These are phyloP conservation scores for Monoraphidium neglectum DNA, from an alignment of 139 green algal species.

Conservation along the genomic window DNA sequence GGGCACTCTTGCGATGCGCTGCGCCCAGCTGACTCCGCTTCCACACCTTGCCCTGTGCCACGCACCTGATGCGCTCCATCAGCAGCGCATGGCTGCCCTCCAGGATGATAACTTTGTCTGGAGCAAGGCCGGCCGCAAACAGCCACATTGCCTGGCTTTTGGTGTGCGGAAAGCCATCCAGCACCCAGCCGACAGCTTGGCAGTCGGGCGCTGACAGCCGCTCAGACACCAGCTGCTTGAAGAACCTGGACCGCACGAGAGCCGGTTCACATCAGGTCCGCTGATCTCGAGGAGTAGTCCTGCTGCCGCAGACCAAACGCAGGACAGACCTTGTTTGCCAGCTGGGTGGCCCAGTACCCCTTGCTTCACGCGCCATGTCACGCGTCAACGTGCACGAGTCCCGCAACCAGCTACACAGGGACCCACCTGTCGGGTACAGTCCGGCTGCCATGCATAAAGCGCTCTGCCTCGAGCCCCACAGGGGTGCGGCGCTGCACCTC, in stretches of 20 bases:
- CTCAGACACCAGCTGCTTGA: constrained; percentile 36
- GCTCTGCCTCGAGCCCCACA: constrained; percentile 65
- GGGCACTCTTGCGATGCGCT: too few relatives aligned
- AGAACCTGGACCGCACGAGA: constrained; percentile 34
- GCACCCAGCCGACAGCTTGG: constrained; percentile 59
- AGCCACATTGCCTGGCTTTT: constrained; percentile 33
- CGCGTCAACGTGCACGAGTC: too few relatives aligned
- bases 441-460: constrained; percentile 67
- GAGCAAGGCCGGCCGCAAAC: constrained; percentile 31
- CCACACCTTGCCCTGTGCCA: too few relatives aligned
- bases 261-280: too few relatives aligned
- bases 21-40: too few relatives aligned
- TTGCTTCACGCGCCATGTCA: too few relatives aligned
- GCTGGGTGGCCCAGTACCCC: too few relatives aligned
- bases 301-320: too few relatives aligned
- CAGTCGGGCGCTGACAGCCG: constrained; percentile 58
- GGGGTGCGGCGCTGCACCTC: constrained; percentile 50
- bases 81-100: constrained; percentile 54
- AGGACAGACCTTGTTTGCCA: too few relatives aligned
- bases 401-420: too few relatives aligned
- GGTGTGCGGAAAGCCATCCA: constrained; percentile 83
- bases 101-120: constrained; percentile 73
- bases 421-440: constrained; percentile 64
- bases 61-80: constrained; percentile 62
- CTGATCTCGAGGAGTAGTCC: too few relatives aligned